phyloP scores from a whole-genome alignment of 2,329 filamentous ascomycete species.

The Fusarium armeniacum region DNA sequence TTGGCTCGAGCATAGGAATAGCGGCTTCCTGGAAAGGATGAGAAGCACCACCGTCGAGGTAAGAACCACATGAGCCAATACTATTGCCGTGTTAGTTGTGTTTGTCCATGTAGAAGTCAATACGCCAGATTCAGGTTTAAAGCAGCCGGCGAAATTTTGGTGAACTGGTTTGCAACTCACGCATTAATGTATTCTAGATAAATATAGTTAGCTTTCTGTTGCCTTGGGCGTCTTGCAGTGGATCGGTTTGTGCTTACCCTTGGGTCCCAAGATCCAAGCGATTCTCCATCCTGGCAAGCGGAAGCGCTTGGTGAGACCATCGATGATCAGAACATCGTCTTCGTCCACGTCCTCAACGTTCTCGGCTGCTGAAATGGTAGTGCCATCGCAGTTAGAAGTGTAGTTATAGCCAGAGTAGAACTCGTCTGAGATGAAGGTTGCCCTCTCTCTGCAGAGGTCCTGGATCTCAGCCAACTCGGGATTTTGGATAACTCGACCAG shows the following conservation, averaged over 20 bases:
- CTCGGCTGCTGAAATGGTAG: slow-evolving; percentile 73
- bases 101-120: neutral
- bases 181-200: slow-evolving; percentile 86
- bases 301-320: slow-evolving; percentile 97
- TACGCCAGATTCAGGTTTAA: neutral
- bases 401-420: slow-evolving; percentile 99
- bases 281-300: slow-evolving; percentile 96
- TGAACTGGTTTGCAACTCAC: slow-evolving; percentile 54
- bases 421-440: slow-evolving; percentile 94
- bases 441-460: slow-evolving; percentile 89
- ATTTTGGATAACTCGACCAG: slow-evolving; percentile 87
- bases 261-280: slow-evolving; percentile 94
- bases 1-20: slow-evolving; percentile 91
- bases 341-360: slow-evolving; percentile 92
- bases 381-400: slow-evolving; percentile 79
- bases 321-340: slow-evolving; percentile 93
- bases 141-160: neutral
- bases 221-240: neutral
- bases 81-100: slow-evolving; percentile 52
- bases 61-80: slow-evolving; percentile 91
- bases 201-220: slow-evolving; percentile 25
- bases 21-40: slow-evolving; percentile 97
- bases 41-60: slow-evolving; percentile 94
- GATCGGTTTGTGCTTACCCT: slow-evolving; percentile 60
- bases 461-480: slow-evolving; percentile 91